Evolutionary conservation across 805 yeast species (phyloP), one percentile per base, ranked within the genome.

Genomic region (Suhomyces canberraensis): DNA sequence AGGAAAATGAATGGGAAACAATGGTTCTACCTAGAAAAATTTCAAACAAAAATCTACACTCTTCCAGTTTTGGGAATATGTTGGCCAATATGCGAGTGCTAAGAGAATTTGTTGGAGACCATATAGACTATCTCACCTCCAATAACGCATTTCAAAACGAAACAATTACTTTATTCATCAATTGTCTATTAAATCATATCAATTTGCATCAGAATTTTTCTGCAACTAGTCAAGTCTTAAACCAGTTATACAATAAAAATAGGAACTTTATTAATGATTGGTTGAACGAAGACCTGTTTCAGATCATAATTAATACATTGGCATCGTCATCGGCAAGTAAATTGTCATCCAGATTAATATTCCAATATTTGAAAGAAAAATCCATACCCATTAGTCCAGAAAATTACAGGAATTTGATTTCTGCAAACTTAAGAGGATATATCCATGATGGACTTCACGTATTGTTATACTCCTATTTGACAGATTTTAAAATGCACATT

Each of bases 101-200:
- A 16, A 37, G 45, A 20, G 36, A 40, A 1, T 62, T 65, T 32
- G 42, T 60, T 1, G 20, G 24, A 4, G 35, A 40, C 3, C 66
- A 63, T 42, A 33, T 60, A 8, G 29, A 42, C 11, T 60, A 61
- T 39, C 33, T 54, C 11, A 6, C 29, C 35, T 17, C 31, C 2
- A 37, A 37, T 11, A 8, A 20, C 1, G 29, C 47, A 3, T 45
- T 38, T 24, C 36, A 42, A 5, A 7, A 20, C 2, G 40, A 45
- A 28, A 52, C 64, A 11, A 41, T 54, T 11, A 45, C 35, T 3
- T 31, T 56, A 2, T 64, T 68, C 37, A 37, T 67, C 19, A 64
- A 65, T 38, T 64, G 72, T 37, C 18, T 66, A 2, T 45, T 69
- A 24, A 56, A 61, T 41, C 71, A 66, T 44, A 41, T 66, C 16